Conservation (phyloP, 768 basidiomycete species). For the Podaxis rugospora region DNA sequence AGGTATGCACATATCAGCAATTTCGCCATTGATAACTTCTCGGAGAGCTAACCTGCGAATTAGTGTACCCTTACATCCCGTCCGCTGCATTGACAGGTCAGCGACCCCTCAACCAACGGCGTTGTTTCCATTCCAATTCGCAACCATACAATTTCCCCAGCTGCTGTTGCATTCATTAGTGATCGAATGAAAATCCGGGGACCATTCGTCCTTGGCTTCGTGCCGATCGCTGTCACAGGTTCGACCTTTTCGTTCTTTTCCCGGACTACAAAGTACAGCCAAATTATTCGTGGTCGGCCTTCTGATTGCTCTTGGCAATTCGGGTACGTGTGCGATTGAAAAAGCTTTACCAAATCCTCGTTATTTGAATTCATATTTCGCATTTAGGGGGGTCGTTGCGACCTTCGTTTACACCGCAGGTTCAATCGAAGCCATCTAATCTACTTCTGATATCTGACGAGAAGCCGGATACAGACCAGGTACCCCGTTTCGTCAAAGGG, state of each 20-base stretch:
- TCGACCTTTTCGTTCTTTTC: neutral
- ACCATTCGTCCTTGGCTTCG: constrained; percentile 23
- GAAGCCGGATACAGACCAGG: neutral
- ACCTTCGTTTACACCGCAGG: constrained; percentile 11
- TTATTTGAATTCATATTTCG: neutral
- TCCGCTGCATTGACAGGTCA: constrained; percentile 21
- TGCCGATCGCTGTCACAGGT: constrained; percentile 16
- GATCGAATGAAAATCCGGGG: constrained; percentile 23
- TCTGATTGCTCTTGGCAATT: constrained; percentile 2
- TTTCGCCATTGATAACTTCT: neutral
- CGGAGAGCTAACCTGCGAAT: neutral
- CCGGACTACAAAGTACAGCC: too few species aligned
- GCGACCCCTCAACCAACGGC: too few species aligned
- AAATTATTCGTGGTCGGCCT: neutral
- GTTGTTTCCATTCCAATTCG: neutral
- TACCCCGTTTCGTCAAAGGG: constrained; percentile 1
- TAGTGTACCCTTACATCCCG: constrained; percentile 26
- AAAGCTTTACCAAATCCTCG: neutral
- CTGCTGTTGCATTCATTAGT: constrained; percentile 19
- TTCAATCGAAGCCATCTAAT: neutral
- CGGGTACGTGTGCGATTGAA: neutral
- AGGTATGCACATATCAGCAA: neutral
- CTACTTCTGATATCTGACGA: neutral
- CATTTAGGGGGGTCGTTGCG: constrained; percentile 3
- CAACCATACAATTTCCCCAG: constrained; percentile 5